These are phyloP conservation scores for Alternaria sp. DNA, from an alignment of 2,329 filamentous ascomycete genomes.

Conservation along the genomic window DNA sequence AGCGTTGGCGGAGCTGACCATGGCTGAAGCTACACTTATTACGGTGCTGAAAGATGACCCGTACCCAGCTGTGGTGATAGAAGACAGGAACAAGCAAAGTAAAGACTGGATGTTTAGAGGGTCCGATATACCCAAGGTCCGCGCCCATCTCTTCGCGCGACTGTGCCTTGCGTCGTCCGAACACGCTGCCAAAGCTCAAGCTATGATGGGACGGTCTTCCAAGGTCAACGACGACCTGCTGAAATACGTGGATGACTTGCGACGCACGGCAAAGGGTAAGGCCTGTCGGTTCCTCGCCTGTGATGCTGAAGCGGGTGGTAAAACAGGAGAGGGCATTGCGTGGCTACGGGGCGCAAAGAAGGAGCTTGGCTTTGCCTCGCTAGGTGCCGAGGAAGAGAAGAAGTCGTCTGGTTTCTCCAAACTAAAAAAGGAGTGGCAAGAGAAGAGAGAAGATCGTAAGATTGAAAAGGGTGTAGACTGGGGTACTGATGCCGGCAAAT, in stretches of 20 bases:
- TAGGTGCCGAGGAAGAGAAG: conserved; percentile 48
- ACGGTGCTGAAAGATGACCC: conserved; percentile 94
- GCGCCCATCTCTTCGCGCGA: conserved; percentile 85
- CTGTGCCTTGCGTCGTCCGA: conserved; percentile 88
- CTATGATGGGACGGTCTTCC: conserved; percentile 56
- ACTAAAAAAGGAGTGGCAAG: conserved; percentile 76
- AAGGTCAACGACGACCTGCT: conserved; percentile 70
- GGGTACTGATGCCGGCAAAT: conserved; percentile 83
- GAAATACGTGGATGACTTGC: conserved; percentile 78
- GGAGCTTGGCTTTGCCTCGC: conserved; percentile 70
- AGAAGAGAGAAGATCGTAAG: conserved; percentile 79
- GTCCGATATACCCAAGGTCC: conserved; percentile 85
- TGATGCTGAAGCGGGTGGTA: conserved; percentile 82
- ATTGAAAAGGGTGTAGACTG: conserved; percentile 76
- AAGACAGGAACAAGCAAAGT: conserved; percentile 81
- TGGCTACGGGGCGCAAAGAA: conserved; percentile 83
- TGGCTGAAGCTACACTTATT: conserved; percentile 88
- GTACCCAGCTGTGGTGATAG: conserved; percentile 82
- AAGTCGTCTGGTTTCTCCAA: conserved; percentile 67
- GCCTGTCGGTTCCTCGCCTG: conserved; percentile 91
- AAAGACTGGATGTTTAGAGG: conserved; percentile 97
- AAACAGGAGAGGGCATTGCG: conserved; percentile 84
- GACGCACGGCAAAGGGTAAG: conserved; percentile 78
- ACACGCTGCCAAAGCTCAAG: conserved; percentile 77
- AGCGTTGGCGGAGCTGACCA: conserved; percentile 67